phyloP scores from a whole-genome alignment of 768 basidiomycete genomes.

The Amanita jacksonii region DNA sequence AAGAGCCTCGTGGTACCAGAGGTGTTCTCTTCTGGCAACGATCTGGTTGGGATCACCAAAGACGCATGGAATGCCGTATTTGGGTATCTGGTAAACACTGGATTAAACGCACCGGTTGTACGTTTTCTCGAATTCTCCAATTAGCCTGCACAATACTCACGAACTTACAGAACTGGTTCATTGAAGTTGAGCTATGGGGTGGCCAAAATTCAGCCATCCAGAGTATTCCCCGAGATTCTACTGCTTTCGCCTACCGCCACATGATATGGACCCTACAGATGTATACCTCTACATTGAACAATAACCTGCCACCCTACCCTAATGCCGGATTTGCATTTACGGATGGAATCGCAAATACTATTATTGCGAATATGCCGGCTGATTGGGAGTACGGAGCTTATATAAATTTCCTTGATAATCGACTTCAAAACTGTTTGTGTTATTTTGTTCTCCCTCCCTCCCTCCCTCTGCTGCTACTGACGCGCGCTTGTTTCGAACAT shows the following conservation, averaged over 20 bases:
- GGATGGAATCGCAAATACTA: conserved; percentile 21
- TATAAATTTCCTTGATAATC: not conserved
- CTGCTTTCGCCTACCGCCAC: conserved; percentile 25
- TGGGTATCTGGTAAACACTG: no score
- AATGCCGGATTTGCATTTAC: conserved; percentile 25
- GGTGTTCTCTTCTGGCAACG: not conserved
- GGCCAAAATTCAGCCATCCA: conserved; percentile 25
- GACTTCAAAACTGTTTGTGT: not conserved
- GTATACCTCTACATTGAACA: conserved; percentile 21
- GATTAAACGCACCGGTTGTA: no score
- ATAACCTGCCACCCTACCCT: conserved; percentile 22
- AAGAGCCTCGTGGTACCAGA: not conserved
- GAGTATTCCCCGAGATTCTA: conserved; percentile 17
- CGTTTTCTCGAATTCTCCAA: not conserved
- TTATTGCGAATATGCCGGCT: conserved; percentile 18
- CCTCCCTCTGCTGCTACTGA: no score
- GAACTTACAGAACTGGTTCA: conserved; percentile 17
- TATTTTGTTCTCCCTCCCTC: no score
- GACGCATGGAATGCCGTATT: no score
- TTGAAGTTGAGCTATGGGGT: conserved; percentile 22
- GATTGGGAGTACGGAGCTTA: conserved; percentile 20
- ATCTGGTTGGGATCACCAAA: no score
- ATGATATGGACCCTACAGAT: conserved; percentile 27
- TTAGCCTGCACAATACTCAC: not conserved
- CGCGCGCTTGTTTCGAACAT: not conserved